phyloP scores from a whole-genome alignment of 1,139 yeast species.

The Pichia sp. region DNA sequence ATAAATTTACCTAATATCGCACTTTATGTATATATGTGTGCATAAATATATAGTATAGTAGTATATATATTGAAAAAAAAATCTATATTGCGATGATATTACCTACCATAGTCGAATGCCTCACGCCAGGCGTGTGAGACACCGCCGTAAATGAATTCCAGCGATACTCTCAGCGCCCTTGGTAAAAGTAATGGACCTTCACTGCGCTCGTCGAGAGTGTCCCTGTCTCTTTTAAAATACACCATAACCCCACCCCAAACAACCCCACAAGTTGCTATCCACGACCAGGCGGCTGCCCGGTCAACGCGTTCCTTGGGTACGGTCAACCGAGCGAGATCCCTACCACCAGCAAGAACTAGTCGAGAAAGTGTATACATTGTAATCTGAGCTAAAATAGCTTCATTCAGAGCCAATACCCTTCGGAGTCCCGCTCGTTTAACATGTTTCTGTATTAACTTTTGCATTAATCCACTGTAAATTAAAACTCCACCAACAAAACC shows the following conservation, averaged over 20 bases:
- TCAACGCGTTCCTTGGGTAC: constrained; percentile 12
- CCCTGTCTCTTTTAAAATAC: constrained; percentile 51
- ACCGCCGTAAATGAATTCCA: constrained; percentile 66
- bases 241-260: constrained; percentile 77
- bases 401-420: no score
- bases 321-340: constrained; percentile 28
- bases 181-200: constrained; percentile 34
- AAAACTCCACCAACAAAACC: constrained; percentile 61
- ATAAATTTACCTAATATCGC: no score
- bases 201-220: not conserved
- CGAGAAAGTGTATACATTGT: constrained; percentile 56
- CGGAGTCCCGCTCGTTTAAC: no score
- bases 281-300: constrained; percentile 37
- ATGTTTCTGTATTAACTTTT: constrained; percentile 9
- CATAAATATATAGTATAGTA: no score
- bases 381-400: constrained; percentile 52
- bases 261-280: constrained; percentile 63
- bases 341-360: constrained; percentile 48
- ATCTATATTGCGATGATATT: no score
- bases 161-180: constrained; percentile 59
- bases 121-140: constrained; percentile 28
- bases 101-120: constrained; percentile 21
- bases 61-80: no score
- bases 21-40: no score
- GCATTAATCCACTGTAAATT: constrained; percentile 51